Evolutionary conservation across 2,329 filamentous ascomycete genomes (phyloP), one percentile per base, ranked within the genome.

Genomic region (Arthrinium puccinioides): DNA sequence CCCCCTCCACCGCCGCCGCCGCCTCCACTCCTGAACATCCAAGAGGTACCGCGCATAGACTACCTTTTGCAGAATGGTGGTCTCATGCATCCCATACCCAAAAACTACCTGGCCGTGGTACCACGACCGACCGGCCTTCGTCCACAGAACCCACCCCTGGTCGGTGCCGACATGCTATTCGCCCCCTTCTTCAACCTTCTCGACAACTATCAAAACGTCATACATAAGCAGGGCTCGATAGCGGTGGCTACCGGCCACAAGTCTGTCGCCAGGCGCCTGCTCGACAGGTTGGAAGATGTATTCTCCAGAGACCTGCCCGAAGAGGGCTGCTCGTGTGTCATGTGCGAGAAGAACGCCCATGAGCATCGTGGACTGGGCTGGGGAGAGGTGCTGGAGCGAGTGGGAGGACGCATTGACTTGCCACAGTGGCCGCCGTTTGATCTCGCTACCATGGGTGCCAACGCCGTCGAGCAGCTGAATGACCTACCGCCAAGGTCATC

Each of bases 241-340:
- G 92, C 92, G 3, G 92, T 97, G 2, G 92, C 92, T 13, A 97
- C 90, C 0, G 92, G 92, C 6, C 95, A 97, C 59, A 80, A 87
- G 37, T 96, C 90, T 1, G 85, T 97, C n/a, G 92, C 92, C 4
- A 80, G 92, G 5, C 78, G 89, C 36, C 65, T 97, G 18, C 73
- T 97, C 5, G 90, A 98, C 61, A 79, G 92, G 25, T 70, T 98
- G 4, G 90, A 96, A 56, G 87, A 90, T 39, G 88, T 98, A 8
- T 97, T 98, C 61, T 89, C 88, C 3, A 76, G 92, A 42, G 90
- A 97, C 53, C 81, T 98, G 24, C 89, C 89, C 0, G 80, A 80
- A 0, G 81, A 95, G 52, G 79, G 82, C n/a, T 97, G 90, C 57
- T 67, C 71, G 29, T 97, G 90, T 58, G 69, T 92, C 39, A 86